Evolutionary conservation across 2,329 filamentous ascomycete species (phyloP).

Genomic region (Aureobasidium sp.): DNA sequence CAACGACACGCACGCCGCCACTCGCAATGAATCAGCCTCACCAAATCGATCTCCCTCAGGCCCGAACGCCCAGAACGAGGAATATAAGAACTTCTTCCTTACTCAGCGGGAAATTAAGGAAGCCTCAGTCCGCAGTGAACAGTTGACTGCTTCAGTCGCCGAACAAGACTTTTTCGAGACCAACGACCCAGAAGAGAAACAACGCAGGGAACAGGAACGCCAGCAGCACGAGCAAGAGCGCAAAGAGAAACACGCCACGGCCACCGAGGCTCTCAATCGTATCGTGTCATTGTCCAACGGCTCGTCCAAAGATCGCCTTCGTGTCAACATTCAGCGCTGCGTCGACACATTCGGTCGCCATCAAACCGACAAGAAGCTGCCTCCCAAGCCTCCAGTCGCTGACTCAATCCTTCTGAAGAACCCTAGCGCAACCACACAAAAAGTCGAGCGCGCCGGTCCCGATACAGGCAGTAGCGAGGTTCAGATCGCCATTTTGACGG

Average conservation of each 20-base stretch:
- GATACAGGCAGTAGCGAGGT: conserved; percentile 96
- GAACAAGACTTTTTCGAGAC: conserved; percentile 19
- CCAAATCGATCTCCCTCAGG: conserved; percentile 18
- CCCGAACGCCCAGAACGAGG: conserved; percentile 25
- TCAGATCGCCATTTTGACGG: conserved; percentile 91
- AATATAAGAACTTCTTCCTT: conserved; percentile 69
- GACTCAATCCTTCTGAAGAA: conserved; percentile 37
- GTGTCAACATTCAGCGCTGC: conserved; percentile 77
- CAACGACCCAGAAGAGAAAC: conserved; percentile 22
- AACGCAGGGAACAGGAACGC: conserved; percentile 38
- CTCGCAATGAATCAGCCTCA: conserved; percentile 10
- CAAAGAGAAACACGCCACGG: conserved; percentile 54
- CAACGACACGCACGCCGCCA: not conserved
- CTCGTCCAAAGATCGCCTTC: conserved; percentile 68
- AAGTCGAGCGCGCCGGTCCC: conserved; percentile 64
- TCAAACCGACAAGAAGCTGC: conserved; percentile 67
- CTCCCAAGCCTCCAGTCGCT: conserved; percentile 49
- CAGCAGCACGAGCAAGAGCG: conserved; percentile 21
- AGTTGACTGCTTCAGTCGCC: conserved; percentile 54
- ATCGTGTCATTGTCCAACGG: conserved; percentile 74
- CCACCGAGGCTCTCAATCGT: conserved; percentile 66
- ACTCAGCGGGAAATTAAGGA: conserved; percentile 58
- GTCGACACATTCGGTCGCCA: conserved; percentile 86
- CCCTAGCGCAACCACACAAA: conserved; percentile 33
- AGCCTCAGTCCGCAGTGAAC: conserved; percentile 61